Evolutionary conservation across 106 monocot genomes (phyloP), one percentile per base, ranked within the genome.

Genomic region (Agapanthus africanus): DNA sequence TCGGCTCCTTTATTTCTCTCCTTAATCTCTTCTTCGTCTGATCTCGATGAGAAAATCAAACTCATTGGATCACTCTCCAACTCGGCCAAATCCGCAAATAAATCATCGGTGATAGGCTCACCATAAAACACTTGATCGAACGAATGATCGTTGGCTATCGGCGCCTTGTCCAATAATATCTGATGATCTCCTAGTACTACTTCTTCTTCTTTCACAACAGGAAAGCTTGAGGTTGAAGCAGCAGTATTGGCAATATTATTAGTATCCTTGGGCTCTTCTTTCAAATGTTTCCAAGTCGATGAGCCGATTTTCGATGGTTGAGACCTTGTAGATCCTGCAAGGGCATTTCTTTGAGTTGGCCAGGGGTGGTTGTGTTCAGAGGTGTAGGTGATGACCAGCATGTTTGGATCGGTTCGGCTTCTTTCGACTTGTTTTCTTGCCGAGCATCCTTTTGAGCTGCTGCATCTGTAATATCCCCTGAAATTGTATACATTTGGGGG

Each of bases 401-500:
- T 91, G 75, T 84, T 97, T 0, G 95, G 95, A 65, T 97, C 95
- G 11, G 83, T 84, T 18, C 91, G 74, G 72, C 95, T 91, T 18
- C 91, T 76, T 70, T 97, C 95, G 0, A 97, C 95, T 82, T 97
- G 95, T 63, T 97, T 97, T 76, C 95, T 81, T 34, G 95, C 95
- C 15, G 91, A 84, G 82, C 95, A 97, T 33, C 91, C 91, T 73
- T 97, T 97, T 0, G 95, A 97, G 66, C 95, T 97, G 67, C 95
- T 97, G 80, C 95, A 97, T 79, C 91, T 88, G 77, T 97, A 97
- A 71, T 97, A 97, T 4, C 95, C 95, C 69, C 95, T 97, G 88
- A 10, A 63, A 15, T 47, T 5, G 13, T 47, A 15, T 19, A 47
- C 19, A 19, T 19, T 15, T 47, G 1, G 19, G 13, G 0, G 13